Evolutionary conservation across 2,329 filamentous ascomycete genomes (phyloP).

Genomic region (Fusarium lyarnte): DNA sequence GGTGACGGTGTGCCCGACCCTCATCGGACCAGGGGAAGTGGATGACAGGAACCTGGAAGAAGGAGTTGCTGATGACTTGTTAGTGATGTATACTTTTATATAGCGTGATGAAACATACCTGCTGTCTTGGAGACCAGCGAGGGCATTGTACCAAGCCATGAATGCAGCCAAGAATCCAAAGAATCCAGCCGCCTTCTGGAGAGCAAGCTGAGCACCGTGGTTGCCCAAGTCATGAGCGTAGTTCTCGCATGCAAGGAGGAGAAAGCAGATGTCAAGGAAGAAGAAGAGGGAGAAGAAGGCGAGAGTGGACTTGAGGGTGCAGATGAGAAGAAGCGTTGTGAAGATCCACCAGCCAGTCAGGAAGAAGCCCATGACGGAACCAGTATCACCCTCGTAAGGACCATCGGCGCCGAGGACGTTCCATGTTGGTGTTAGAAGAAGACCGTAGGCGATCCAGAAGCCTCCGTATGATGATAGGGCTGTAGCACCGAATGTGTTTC

Average conservation of each 20-base stretch:
- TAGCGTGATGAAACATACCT: slow-evolving; percentile 57
- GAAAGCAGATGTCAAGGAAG: slow-evolving; percentile 78
- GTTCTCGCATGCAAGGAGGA: slow-evolving; percentile 74
- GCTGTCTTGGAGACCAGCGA: slow-evolving; percentile 81
- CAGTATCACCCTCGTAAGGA: slow-evolving; percentile 57
- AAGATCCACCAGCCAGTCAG: slow-evolving; percentile 87
- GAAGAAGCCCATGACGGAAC: slow-evolving; percentile 77
- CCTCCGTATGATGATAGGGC: slow-evolving; percentile 84
- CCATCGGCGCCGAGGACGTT: slow-evolving; percentile 59
- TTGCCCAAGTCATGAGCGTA: slow-evolving; percentile 64
- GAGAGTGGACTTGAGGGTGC: slow-evolving; percentile 79
- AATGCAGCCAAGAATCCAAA: slow-evolving; percentile 87
- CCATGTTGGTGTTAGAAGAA: slow-evolving; percentile 76
- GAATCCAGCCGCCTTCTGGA: slow-evolving; percentile 77
- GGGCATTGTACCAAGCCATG: slow-evolving; percentile 86
- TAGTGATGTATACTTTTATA: slow-evolving; percentile 39
- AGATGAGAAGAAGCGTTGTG: slow-evolving; percentile 77
- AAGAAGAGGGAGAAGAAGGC: slow-evolving; percentile 84
- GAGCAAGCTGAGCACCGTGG: slow-evolving; percentile 52
- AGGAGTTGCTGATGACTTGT: slow-evolving; percentile 71
- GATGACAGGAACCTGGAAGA: slow-evolving; percentile 91
- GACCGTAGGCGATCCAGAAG: slow-evolving; percentile 82
- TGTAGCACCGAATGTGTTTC: slow-evolving; percentile 87
- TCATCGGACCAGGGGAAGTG: slow-evolving; percentile 96
- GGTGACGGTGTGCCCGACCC: slow-evolving; percentile 66